phyloP scores from a whole-genome alignment of 1,284 basidiomycete species.

The Bjerkandera adusta region DNA sequence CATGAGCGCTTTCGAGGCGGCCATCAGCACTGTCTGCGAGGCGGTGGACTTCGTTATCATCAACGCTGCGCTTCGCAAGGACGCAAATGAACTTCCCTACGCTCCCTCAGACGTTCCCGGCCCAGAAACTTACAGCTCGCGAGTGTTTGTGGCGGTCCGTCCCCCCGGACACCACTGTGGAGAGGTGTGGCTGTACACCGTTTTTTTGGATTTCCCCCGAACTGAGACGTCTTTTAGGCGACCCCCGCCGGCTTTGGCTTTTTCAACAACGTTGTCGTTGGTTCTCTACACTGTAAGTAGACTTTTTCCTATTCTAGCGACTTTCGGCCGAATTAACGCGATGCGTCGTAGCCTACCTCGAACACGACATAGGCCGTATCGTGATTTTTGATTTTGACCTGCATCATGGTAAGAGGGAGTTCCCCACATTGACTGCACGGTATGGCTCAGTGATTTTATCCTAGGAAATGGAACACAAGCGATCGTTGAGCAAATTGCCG shows the following conservation, averaged over 20 bases:
- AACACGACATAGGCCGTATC: slow-evolving; percentile 76
- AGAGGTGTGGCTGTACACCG: slow-evolving; percentile 37
- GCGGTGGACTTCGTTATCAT: slow-evolving; percentile 70
- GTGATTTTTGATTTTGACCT: slow-evolving; percentile 94
- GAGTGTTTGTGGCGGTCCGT: slow-evolving; percentile 81
- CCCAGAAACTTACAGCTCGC: too few species aligned
- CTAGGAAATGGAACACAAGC: slow-evolving; percentile 92
- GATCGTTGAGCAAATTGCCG: slow-evolving; percentile 89
- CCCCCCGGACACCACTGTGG: slow-evolving; percentile 94
- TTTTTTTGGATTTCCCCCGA: neutral
- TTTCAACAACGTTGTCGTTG: slow-evolving; percentile 91
- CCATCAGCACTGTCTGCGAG: slow-evolving; percentile 79
- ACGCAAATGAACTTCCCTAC: too few species aligned
- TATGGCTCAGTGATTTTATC: neutral
- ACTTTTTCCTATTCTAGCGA: neutral
- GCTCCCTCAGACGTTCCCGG: too few species aligned
- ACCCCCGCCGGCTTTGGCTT: slow-evolving; percentile 92
- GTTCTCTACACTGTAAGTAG: slow-evolving; percentile 79
- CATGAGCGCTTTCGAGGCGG: slow-evolving; percentile 72
- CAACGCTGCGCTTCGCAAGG: too few species aligned
- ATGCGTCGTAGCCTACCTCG: slow-evolving; percentile 62
- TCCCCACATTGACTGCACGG: neutral
- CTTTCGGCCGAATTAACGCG: slow-evolving; percentile 3
- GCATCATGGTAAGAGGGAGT: slow-evolving; percentile 68
- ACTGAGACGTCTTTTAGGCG: slow-evolving; percentile 35